Evolutionary conservation across 257 asterid species (phyloP).

Genomic region (Jaltomata sinuosa): DNA sequence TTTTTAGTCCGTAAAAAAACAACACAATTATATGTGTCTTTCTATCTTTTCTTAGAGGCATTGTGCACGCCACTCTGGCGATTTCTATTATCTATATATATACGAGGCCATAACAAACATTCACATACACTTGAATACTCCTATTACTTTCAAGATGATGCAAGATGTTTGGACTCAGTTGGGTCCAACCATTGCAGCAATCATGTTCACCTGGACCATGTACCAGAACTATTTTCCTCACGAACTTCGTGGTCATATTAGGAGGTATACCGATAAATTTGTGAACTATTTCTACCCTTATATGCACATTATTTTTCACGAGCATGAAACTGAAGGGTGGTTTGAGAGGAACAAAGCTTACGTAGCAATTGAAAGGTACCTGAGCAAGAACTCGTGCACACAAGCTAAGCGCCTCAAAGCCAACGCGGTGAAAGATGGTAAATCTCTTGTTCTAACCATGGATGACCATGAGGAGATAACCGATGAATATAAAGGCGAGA

Average conservation of each 20-base stretch:
- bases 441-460: not conserved
- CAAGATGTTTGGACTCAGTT: not conserved
- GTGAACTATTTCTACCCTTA: not conserved
- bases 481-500: not conserved
- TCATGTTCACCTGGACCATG: not conserved
- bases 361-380: not conserved
- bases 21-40: no score
- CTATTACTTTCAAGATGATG: not conserved
- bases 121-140: not conserved
- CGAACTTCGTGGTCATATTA: not conserved
- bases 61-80: not conserved
- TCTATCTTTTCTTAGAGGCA: not conserved
- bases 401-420: not conserved
- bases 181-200: not conserved
- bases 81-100: not conserved
- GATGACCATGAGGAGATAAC: not conserved
- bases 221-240: not conserved
- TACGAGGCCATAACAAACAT: not conserved
- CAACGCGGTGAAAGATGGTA: not conserved
- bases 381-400: not conserved
- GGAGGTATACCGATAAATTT: not conserved
- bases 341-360: not conserved
- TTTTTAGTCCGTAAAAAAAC: no score
- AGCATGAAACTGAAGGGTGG: not conserved
- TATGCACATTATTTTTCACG: not conserved